Conservation (phyloP, 2,329 filamentous ascomycete species). For the Neurospora sp. region DNA sequence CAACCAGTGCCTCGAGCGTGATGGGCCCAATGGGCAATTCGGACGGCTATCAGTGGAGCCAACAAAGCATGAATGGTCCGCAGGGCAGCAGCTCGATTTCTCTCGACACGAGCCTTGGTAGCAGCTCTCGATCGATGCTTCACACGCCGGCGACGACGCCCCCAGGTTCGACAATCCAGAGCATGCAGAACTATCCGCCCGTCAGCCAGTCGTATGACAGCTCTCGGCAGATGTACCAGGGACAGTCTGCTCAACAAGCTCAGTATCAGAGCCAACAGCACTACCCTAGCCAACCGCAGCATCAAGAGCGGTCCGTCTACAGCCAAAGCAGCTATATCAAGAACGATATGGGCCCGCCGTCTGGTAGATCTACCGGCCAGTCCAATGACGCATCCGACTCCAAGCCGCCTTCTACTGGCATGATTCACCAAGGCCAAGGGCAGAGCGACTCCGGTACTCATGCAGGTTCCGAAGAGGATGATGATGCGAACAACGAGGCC, state of each 20-base stretch:
- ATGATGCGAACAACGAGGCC: conserved; percentile 63
- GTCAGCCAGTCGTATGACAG: conserved; percentile 63
- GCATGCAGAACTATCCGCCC: conserved; percentile 68
- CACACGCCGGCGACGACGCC: conserved; percentile 87
- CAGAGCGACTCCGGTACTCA: conserved; percentile 43
- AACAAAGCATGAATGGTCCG: conserved; percentile 50
- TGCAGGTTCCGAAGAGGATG: conserved; percentile 51
- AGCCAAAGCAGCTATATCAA: conserved; percentile 67
- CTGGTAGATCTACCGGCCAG: conserved; percentile 47
- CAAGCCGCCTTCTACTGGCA: conserved; percentile 52
- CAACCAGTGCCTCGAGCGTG: conserved; percentile 83
- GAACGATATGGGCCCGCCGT: conserved; percentile 80
- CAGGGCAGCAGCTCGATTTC: conserved; percentile 63
- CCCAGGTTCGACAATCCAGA: conserved; percentile 65
- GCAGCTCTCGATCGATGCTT: conserved; percentile 76
- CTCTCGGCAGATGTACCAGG: conserved; percentile 70
- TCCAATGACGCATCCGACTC: conserved; percentile 54
- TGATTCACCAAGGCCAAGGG: conserved; percentile 45
- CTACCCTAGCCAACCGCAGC: conserved; percentile 45
- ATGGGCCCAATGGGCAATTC: conserved; percentile 63
- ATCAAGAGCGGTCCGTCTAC: conserved; percentile 53
- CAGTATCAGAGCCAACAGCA: conserved; percentile 44
- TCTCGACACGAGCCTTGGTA: conserved; percentile 71
- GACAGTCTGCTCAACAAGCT: conserved; percentile 56
- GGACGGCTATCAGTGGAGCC: conserved; percentile 72